Evolutionary conservation across 1,284 basidiomycete genomes (phyloP).

Genomic region (Apiotrichum porosum): DNA sequence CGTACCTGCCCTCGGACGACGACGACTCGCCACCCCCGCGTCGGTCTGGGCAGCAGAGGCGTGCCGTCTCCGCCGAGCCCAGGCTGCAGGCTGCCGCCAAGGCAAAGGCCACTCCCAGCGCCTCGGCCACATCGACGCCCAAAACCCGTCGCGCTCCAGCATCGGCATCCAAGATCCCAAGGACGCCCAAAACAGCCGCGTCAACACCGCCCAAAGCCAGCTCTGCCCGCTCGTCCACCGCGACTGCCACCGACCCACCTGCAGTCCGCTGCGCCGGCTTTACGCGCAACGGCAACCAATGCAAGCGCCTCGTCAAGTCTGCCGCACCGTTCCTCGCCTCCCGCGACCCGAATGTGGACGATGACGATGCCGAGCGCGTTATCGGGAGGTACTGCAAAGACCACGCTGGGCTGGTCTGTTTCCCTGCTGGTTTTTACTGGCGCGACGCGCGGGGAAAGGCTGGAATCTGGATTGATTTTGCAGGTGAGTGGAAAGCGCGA

Average conservation of each 20-base stretch:
- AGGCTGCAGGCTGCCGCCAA: not conserved
- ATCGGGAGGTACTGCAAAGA: conserved; percentile 44
- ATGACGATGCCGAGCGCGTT: conserved; percentile 9
- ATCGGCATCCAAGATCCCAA: no score
- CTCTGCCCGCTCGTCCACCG: not conserved
- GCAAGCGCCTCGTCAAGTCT: conserved; percentile 40
- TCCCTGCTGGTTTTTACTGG: conserved; percentile 43
- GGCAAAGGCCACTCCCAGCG: not conserved
- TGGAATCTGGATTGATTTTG: conserved; percentile 41
- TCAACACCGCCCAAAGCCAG: not conserved
- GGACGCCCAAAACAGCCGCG: no score
- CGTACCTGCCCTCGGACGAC: not conserved
- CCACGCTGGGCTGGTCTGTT: conserved; percentile 45
- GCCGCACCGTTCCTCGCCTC: conserved; percentile 30
- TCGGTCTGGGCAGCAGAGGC: not conserved
- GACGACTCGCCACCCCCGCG: not conserved
- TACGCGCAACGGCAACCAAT: conserved; percentile 41
- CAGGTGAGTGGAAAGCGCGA: conserved; percentile 20
- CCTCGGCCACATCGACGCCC: not conserved
- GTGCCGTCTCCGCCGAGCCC: not conserved
- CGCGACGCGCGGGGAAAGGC: conserved; percentile 16
- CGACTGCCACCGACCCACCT: no score
- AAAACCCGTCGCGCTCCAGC: no score
- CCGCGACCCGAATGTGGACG: conserved; percentile 17
- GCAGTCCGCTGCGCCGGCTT: conserved; percentile 43